phyloP scores from a whole-genome alignment of 1,284 basidiomycete genomes.

The Trametes polyzona region DNA sequence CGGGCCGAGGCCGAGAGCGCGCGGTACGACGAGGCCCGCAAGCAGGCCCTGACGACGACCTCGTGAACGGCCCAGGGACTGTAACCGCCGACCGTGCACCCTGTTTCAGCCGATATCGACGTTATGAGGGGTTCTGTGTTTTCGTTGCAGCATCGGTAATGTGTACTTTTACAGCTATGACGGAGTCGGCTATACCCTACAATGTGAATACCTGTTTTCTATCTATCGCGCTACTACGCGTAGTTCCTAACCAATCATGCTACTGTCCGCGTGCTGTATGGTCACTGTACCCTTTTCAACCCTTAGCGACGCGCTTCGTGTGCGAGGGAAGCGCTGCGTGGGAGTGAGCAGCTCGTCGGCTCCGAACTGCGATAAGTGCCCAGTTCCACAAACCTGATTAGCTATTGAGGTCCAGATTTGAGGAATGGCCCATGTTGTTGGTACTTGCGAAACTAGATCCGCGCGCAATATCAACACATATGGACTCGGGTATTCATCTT shows the following conservation, averaged over 20 bases:
- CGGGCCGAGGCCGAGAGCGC: conserved; percentile 61
- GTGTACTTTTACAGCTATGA: conserved; percentile 22
- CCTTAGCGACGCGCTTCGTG: not conserved
- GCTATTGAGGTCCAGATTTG: not conserved
- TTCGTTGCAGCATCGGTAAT: not conserved
- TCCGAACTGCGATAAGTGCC: not conserved
- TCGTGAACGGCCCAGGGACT: not conserved
- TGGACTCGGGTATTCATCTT: not conserved
- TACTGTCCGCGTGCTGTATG: not conserved
- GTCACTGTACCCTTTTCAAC: too few relatives aligned
- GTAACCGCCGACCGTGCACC: too few relatives aligned
- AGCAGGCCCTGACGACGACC: conserved; percentile 33
- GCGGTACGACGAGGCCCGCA: conserved; percentile 52
- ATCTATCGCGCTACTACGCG: not conserved
- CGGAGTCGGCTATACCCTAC: conserved; percentile 2
- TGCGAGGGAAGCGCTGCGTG: not conserved
- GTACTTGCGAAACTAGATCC: not conserved
- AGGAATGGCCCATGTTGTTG: not conserved
- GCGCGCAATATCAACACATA: not conserved
- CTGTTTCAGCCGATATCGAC: not conserved
- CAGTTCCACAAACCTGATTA: not conserved
- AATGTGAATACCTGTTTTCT: not conserved
- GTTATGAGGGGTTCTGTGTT: not conserved
- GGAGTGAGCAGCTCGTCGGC: not conserved
- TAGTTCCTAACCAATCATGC: too few relatives aligned